Percentiles rank a stretch among this genome's conserved stretches.
phyloP scores from a whole-genome alignment of 768 basidiomycete genomes.

The Suillus decipiens region DNA sequence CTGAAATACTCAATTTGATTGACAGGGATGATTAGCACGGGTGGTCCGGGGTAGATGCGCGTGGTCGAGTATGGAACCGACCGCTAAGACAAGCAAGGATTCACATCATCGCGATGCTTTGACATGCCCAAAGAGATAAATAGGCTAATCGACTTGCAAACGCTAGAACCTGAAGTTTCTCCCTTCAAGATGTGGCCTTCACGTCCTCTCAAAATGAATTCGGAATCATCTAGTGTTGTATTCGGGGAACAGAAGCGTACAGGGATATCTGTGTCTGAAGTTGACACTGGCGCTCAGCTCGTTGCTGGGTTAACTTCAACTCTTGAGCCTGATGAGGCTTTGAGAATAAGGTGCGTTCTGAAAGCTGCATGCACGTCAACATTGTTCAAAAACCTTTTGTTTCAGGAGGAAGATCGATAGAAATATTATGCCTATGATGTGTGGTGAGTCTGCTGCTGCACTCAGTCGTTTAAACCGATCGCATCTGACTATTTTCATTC shows the following conservation, averaged over 20 bases:
- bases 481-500: conserved; percentile 25
- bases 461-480: background rate
- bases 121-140: too few species aligned
- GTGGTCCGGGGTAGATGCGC: too few species aligned
- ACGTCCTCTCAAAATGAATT: conserved; percentile 7
- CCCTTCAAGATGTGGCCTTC: too few species aligned
- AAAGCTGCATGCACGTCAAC: too few species aligned
- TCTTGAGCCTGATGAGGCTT: conserved; percentile 50
- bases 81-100: too few species aligned
- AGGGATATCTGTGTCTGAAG: conserved; percentile 31
- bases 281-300: conserved; percentile 58
- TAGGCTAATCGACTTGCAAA: background rate
- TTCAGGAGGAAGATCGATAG: conserved; percentile 56
- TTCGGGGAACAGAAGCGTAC: conserved; percentile 31
- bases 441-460: conserved; percentile 44
- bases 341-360: conserved; percentile 44
- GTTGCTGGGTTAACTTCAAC: conserved; percentile 39
- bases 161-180: background rate
- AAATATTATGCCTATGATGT: conserved; percentile 65
- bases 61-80: too few species aligned
- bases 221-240: background rate
- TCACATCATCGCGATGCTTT: too few species aligned
- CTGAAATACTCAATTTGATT: too few species aligned
- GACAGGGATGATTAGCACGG: too few species aligned
- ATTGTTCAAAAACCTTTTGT: background rate